A percentile compares a stretch with the other conserved stretches of the same genome.
These are phyloP conservation scores for Drechslerella stenobrocha DNA, from an alignment of 2,329 filamentous ascomycete genomes.

Conservation along the genomic window DNA sequence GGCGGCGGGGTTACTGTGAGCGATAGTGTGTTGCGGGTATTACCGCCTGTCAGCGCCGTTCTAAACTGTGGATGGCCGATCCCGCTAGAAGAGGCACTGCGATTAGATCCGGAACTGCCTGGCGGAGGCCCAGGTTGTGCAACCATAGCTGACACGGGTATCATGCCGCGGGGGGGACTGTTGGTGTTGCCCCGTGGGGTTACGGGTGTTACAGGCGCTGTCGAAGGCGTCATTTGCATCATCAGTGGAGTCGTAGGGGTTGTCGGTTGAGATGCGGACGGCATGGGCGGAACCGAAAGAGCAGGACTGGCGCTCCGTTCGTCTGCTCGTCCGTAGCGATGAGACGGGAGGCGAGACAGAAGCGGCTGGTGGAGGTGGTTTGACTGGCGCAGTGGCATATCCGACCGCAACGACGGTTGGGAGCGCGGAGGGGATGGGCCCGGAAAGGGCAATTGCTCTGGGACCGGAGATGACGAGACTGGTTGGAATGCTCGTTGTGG, in stretches of 20 bases:
- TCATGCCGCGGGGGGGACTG: slow-evolving; percentile 27
- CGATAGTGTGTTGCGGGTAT: slow-evolving; percentile 26
- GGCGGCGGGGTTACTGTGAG: slow-evolving; percentile 24
- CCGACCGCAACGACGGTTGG: neutral
- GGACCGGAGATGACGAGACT: slow-evolving; percentile 9
- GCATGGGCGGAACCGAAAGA: slow-evolving; percentile 25
- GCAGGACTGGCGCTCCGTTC: slow-evolving; percentile 17
- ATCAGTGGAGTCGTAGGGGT: slow-evolving; percentile 24
- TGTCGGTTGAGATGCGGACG: slow-evolving; percentile 31
- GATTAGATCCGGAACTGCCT: slow-evolving; percentile 37
- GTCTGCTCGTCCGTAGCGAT: slow-evolving; percentile 22
- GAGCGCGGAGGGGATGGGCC: slow-evolving; percentile 12
- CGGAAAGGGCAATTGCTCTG: slow-evolving; percentile 14
- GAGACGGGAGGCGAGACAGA: slow-evolving; percentile 39
- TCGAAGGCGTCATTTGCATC: slow-evolving; percentile 19
- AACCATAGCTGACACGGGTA: slow-evolving; percentile 44
- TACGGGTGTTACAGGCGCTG: slow-evolving; percentile 34
- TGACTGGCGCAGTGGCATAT: neutral
- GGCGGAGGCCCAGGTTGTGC: slow-evolving; percentile 40
- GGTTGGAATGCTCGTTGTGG: too few species aligned
- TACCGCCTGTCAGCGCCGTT: slow-evolving; percentile 26
- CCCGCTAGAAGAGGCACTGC: slow-evolving; percentile 11
- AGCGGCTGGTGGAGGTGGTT: slow-evolving; percentile 28
- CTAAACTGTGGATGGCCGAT: slow-evolving; percentile 42
- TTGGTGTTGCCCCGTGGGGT: slow-evolving; percentile 15